Evolutionary conservation across 2,329 filamentous ascomycete genomes (phyloP), one percentile per base, ranked within the genome.

Genomic region (Trichoderma sp.): DNA sequence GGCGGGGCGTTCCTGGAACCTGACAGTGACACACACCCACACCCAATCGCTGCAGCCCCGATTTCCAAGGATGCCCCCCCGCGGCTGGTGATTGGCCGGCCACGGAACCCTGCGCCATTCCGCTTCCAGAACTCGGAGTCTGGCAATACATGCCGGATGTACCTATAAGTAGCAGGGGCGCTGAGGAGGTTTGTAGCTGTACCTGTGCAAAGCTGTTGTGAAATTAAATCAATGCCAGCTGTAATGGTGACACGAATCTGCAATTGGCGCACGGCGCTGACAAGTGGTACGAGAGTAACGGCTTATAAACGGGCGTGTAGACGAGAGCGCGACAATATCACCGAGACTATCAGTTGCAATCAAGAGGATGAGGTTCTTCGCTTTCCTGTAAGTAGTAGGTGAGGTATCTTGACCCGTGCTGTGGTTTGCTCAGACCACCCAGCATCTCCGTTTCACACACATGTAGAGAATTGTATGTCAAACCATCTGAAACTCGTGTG

Each of bases 1-100:
- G 74, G 78, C 75, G 77, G 77, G 77, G 76, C 76, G 77, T 79
- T 78, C 77, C 77, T 79, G 77, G 74, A 77, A 77, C 73, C 59
- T 68, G 69, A 68, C 63, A 61, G 68, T 59, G 56, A 55, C 61
- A 69, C 52, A 39, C 58, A 65, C 67, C 60, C 66, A 60, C 56
- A 34, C 60, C 39, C 39, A 65, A 73, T 74, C 71, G 74, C 76
- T 77, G 77, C 76, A 77, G 73, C 73, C 73, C 73, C 74, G 75
- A 77, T 75, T 76, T 71, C 75, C 73, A 68, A 74, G 70, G 74
- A 71, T 75, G 76, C 75, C 77, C 77, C 77, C 77, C 77, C 77
- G 75, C 77, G 71, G 71, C 68, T 70, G 65, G 70, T 66, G 68
- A 73, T 75, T 73, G 73, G 72, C 55, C 52, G 26, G 67, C 51